A percentile compares a stretch with the other conserved stretches of the same genome.
Conservation (phyloP, 2,329 filamentous ascomycete genomes). For the Myriosclerotinia scirpicola region DNA sequence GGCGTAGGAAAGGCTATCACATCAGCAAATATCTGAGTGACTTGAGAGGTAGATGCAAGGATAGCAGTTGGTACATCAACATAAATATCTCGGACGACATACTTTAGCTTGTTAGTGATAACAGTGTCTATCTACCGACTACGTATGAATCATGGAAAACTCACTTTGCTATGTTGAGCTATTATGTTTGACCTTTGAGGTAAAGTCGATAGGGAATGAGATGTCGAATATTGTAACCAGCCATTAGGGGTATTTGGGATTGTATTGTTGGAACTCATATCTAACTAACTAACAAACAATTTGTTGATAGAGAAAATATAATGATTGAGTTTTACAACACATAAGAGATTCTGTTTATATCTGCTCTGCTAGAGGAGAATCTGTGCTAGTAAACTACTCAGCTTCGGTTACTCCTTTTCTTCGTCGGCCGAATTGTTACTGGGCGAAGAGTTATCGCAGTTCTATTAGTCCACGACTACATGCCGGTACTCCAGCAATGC, state of each 20-base stretch:
- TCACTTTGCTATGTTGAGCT: neutral
- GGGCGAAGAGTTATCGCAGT: too few relatives aligned
- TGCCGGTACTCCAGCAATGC: too few relatives aligned
- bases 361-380: neutral
- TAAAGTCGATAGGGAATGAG: neutral
- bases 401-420: too few relatives aligned
- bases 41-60: neutral
- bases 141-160: neutral
- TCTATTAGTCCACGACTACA: too few relatives aligned
- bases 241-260: neutral
- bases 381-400: neutral
- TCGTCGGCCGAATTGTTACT: too few relatives aligned
- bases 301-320: neutral
- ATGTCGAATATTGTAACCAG: neutral
- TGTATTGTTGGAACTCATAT: neutral
- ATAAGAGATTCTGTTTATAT: neutral
- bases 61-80: constrained; percentile 5
- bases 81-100: constrained; percentile 2
- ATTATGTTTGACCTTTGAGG: neutral
- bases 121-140: neutral
- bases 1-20: constrained; percentile 2
- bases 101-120: neutral
- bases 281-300: too few relatives aligned
- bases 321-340: neutral
- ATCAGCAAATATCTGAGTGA: neutral